Percentiles rank a stretch among this genome's conserved stretches.
Evolutionary conservation across 768 basidiomycete species (phyloP).

Genomic region (Lentinula raphanica): DNA sequence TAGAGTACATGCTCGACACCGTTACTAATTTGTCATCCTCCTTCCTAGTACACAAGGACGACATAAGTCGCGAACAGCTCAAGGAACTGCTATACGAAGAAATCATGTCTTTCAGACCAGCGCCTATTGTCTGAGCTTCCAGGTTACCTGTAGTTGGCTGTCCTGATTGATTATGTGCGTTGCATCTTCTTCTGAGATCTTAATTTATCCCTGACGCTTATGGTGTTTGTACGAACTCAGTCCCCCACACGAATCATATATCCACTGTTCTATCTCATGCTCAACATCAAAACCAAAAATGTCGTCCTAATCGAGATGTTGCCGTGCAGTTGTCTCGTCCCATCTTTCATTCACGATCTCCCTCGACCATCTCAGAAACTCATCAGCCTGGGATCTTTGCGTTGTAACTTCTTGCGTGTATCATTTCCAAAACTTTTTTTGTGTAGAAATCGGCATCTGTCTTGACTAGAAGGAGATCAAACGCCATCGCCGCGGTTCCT

Average conservation of each 20-base stretch:
- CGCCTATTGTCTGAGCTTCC: conserved; percentile 31
- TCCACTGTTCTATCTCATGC: not conserved
- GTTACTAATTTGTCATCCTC: conserved; percentile 4
- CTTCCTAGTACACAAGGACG: conserved; percentile 82
- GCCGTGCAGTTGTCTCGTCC: not conserved
- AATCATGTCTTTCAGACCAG: conserved; percentile 83
- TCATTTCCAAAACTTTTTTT: not conserved
- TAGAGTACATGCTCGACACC: not conserved
- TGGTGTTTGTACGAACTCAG: not conserved
- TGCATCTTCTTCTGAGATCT: not conserved
- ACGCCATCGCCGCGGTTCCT: not conserved
- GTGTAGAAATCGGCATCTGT: not conserved
- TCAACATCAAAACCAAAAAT: not conserved
- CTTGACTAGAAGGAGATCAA: not conserved
- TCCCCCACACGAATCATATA: not conserved
- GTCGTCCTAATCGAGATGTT: not conserved
- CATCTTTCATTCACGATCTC: not conserved
- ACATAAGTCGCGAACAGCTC: conserved; percentile 91
- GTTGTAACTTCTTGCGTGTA: not conserved
- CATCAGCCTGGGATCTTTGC: not conserved
- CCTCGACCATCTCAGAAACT: not conserved
- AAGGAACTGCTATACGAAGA: conserved; percentile 94
- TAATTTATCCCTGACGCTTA: not conserved
- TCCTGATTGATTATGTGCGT: not conserved
- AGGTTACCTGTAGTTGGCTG: not conserved